Evolutionary conservation across 805 yeast species (phyloP), one percentile per base, ranked within the genome.

Genomic region (Kuraishia piskuri): DNA sequence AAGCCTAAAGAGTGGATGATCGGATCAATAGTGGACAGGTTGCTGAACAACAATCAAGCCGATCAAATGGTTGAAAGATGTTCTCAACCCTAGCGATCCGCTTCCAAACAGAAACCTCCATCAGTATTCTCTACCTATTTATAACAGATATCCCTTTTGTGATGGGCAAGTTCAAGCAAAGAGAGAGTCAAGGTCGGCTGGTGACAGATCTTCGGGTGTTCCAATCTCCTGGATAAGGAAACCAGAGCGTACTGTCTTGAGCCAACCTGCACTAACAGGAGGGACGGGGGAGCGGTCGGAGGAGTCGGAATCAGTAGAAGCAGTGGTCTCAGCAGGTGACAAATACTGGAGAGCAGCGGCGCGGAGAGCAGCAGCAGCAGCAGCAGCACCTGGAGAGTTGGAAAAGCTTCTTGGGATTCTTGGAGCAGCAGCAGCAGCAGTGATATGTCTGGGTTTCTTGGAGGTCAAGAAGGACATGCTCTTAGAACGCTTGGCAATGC

Each of bases 401-500:
- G 81, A 73, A 52, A 78, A 68, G 36, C 79, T 73, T 57, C 81
- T 79, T n/a, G 90, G 84, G 10, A 86, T 79, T 61, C 92, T 74
- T 54, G 94, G 94, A 36, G 92, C 88, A 23, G 89, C 90, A 12
- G 90, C 90, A 22, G 92, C 92, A 20, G 89, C 89, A 14, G 92
- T 86, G 48, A 84, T 64, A 54, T 72, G 73, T 25, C 68, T 70
- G 49, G 75, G 68, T 64, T 77, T 79, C 65, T 83, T 82, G 56
- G 73, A 69, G 49, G 77, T 72, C 53, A 82, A 67, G 59, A 78
- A 81, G 40, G 85, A 79, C 81, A 80, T 75, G 17, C 88, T 83
- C 63, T 83, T 83, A 14, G 88, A 82, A 59, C 89, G 72, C 63
- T 83, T 80, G 12, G 44, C 40, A 31, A 31, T 31, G 40, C 40